Evolutionary conservation across 441 rosid species (phyloP).

Genomic region (Rhodomyrtus psidioides): DNA sequence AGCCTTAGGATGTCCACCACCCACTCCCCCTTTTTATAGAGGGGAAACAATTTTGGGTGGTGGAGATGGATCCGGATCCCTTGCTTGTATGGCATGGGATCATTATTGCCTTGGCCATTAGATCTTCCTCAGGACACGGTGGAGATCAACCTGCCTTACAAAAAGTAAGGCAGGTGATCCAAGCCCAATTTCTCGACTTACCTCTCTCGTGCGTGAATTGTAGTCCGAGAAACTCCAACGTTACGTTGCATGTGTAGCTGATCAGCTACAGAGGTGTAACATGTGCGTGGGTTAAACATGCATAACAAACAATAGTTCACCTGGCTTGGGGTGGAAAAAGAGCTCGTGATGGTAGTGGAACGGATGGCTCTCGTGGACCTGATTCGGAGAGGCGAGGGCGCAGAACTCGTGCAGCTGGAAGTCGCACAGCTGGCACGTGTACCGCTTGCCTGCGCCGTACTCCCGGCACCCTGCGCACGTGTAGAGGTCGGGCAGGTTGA

Average conservation of each 20-base stretch:
- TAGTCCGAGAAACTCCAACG: not conserved
- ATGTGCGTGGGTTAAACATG: not conserved
- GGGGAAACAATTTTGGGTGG: no score
- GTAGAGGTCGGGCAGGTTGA: slow-evolving; percentile 44
- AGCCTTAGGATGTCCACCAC: no score
- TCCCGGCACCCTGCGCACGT: slow-evolving; percentile 79
- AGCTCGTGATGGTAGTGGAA: slow-evolving; percentile 68
- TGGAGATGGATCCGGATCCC: no score
- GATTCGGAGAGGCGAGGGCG: slow-evolving; percentile 45
- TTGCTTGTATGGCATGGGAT: no score
- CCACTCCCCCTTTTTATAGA: no score
- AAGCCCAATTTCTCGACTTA: not conserved
- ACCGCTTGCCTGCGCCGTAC: slow-evolving; percentile 69
- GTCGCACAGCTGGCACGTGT: slow-evolving; percentile 52
- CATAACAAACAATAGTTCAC: slow-evolving; percentile 13
- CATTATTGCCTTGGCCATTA: no score
- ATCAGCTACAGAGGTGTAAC: not conserved
- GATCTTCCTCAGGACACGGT: no score
- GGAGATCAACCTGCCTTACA: no score
- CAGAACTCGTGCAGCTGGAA: slow-evolving; percentile 83
- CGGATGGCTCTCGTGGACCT: slow-evolving; percentile 47
- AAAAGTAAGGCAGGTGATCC: no score
- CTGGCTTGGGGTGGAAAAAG: slow-evolving; percentile 50
- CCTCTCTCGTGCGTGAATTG: not conserved
- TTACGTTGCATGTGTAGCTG: not conserved